Conservation (phyloP, 345 rosid genomes). For the Gynandropsis gynandra region DNA sequence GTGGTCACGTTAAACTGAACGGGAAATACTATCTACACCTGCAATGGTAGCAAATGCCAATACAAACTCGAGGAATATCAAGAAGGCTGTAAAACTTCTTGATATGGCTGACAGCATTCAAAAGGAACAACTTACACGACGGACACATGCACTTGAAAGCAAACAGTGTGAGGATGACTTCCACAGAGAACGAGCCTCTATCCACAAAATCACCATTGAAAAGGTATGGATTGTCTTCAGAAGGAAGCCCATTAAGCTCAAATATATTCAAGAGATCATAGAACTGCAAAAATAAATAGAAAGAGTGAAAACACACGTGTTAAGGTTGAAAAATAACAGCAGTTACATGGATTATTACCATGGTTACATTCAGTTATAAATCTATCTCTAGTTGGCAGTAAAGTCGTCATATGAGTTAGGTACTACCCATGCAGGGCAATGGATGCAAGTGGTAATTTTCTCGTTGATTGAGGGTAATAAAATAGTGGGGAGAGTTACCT, state of each 20-base stretch:
- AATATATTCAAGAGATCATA: slow-evolving; percentile 89
- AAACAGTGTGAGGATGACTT: slow-evolving; percentile 88
- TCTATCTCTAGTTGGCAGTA: too few relatives aligned
- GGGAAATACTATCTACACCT: neutral
- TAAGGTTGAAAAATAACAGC: neutral
- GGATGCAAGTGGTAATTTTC: neutral
- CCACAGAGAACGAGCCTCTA: slow-evolving; percentile 93
- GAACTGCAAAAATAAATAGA: slow-evolving; percentile 49
- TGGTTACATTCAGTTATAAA: too few relatives aligned
- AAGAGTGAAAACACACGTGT: slow-evolving; percentile 1
- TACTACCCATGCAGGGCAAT: too few relatives aligned
- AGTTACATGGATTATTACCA: too few relatives aligned
- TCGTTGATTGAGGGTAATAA: neutral
- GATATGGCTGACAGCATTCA: slow-evolving; percentile 3
- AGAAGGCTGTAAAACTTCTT: too few relatives aligned
- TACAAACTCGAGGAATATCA: slow-evolving; percentile 6
- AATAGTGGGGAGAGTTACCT: slow-evolving; percentile 36
- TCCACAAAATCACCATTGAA: slow-evolving; percentile 98
- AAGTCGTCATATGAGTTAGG: too few relatives aligned
- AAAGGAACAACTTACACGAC: slow-evolving; percentile 46
- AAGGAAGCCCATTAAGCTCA: slow-evolving; percentile 94
- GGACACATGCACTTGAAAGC: slow-evolving; percentile 94
- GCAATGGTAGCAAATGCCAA: slow-evolving; percentile 1
- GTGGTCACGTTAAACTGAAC: neutral
- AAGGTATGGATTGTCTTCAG: slow-evolving; percentile 91